phyloP scores from a whole-genome alignment of 2,329 filamentous ascomycete species.

The Epichloe glyceriae region DNA sequence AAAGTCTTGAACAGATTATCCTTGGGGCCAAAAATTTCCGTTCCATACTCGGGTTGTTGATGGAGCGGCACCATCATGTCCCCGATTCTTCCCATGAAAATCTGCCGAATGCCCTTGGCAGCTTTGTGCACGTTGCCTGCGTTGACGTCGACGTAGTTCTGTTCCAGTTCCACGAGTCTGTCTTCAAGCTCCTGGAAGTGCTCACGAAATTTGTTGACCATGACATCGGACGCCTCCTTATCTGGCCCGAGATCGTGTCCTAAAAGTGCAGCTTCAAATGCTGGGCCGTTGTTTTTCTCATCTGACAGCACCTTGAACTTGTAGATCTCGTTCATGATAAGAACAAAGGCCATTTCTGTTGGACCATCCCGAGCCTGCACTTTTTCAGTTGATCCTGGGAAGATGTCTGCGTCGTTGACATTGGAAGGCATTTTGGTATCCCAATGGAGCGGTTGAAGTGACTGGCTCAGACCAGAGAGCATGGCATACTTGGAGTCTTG shows the following conservation, averaged over 20 bases:
- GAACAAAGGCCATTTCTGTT: slow-evolving; percentile 47
- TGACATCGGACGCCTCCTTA: slow-evolving; percentile 10
- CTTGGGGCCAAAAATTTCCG: slow-evolving; percentile 33
- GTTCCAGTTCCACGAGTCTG: slow-evolving; percentile 31
- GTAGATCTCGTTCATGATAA: slow-evolving; percentile 37
- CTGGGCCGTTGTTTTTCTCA: slow-evolving; percentile 26
- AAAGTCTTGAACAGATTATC: slow-evolving; percentile 45
- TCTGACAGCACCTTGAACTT: slow-evolving; percentile 35
- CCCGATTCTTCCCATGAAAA: slow-evolving; percentile 36
- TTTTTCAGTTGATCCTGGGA: slow-evolving; percentile 37
- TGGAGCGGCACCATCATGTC: slow-evolving; percentile 34
- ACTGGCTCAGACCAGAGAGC: slow-evolving; percentile 42
- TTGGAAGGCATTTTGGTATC: slow-evolving; percentile 44
- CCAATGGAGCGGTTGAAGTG: slow-evolving; percentile 38
- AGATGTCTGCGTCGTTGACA: slow-evolving; percentile 45
- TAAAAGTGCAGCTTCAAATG: slow-evolving; percentile 37
- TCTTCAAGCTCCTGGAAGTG: slow-evolving; percentile 30
- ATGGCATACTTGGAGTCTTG: slow-evolving; percentile 44
- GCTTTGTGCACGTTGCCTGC: slow-evolving; percentile 40
- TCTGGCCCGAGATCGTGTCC: slow-evolving; percentile 24
- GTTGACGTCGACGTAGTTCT: slow-evolving; percentile 35
- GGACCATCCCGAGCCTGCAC: slow-evolving; percentile 40
- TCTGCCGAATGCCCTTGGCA: slow-evolving; percentile 32
- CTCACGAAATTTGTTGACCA: slow-evolving; percentile 23
- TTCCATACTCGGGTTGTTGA: slow-evolving; percentile 35